Evolutionary conservation across 2,329 filamentous ascomycete genomes (phyloP).

Genomic region (Sporothrix mexicana): DNA sequence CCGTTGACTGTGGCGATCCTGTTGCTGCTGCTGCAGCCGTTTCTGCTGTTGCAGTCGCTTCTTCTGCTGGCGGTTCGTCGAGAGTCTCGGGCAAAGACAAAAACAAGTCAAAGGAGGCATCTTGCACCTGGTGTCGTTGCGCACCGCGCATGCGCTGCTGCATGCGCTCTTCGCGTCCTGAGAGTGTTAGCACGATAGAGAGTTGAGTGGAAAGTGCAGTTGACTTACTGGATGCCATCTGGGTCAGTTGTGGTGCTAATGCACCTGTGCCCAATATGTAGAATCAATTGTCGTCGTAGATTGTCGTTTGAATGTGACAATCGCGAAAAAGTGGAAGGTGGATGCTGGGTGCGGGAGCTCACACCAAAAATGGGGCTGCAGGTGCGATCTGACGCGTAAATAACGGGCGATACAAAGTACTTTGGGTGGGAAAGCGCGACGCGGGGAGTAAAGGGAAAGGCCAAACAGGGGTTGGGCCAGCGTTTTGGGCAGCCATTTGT

Average conservation of each 20-base stretch:
- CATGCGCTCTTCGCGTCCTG: slow-evolving; percentile 66
- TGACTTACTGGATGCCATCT: slow-evolving; percentile 47
- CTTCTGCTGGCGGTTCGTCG: slow-evolving; percentile 30
- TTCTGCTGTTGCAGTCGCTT: slow-evolving; percentile 29
- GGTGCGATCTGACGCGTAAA: slow-evolving; percentile 24
- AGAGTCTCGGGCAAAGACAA: slow-evolving; percentile 43
- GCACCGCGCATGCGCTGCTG: slow-evolving; percentile 69
- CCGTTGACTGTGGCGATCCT: slow-evolving; percentile 29
- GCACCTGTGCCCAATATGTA: slow-evolving; percentile 19
- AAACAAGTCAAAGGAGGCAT: slow-evolving; percentile 64
- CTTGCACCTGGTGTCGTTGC: slow-evolving; percentile 63
- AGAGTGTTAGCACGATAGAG: not conserved
- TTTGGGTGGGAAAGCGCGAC: slow-evolving; percentile 19
- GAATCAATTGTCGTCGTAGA: not conserved
- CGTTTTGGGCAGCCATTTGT: not conserved
- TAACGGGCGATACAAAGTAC: not conserved
- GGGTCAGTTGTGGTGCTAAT: slow-evolving; percentile 3
- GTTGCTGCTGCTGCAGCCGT: not conserved
- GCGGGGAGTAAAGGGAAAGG: not conserved
- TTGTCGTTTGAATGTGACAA: not conserved
- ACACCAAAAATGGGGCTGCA: slow-evolving; percentile 14
- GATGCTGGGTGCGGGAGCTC: not conserved
- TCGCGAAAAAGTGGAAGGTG: slow-evolving; percentile 2
- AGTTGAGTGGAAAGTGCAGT: not conserved
- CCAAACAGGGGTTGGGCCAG: no score